phyloP scores from a whole-genome alignment of 2,329 filamentous ascomycete genomes.

The Westerdykella sp. region DNA sequence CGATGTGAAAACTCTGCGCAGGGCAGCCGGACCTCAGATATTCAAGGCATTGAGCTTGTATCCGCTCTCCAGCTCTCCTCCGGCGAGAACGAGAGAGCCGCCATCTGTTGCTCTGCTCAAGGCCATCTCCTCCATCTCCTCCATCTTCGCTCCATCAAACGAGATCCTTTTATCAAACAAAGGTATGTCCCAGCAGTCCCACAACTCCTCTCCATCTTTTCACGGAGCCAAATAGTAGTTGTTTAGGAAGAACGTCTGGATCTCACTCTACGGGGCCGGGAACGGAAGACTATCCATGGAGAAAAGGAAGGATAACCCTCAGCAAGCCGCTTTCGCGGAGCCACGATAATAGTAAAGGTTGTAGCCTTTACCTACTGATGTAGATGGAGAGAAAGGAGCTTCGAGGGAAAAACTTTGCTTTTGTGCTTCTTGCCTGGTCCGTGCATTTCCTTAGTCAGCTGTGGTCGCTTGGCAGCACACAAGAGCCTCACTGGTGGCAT shows the following conservation, averaged over 20 bases:
- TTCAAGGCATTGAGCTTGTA: no score
- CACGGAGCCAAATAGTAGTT: slow-evolving; percentile 33
- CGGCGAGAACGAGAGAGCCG: no score
- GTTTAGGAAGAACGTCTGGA: slow-evolving; percentile 36
- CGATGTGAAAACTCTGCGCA: no score
- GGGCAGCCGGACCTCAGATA: no score
- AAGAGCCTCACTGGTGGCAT: no score
- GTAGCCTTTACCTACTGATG: slow-evolving; percentile 34
- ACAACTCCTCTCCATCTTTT: slow-evolving; percentile 40
- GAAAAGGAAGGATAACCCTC: slow-evolving; percentile 33
- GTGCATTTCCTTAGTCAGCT: slow-evolving; percentile 2
- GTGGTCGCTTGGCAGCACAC: no score
- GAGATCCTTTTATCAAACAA: not conserved
- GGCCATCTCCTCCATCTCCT: not conserved
- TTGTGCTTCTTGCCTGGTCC: slow-evolving; percentile 14
- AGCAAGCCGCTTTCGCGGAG: slow-evolving; percentile 39
- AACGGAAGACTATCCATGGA: slow-evolving; percentile 39
- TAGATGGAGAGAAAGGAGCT: slow-evolving; percentile 22
- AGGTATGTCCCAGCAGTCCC: slow-evolving; percentile 37
- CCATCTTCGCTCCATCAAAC: not conserved
- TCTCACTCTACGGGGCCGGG: slow-evolving; percentile 38
- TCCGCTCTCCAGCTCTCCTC: no score
- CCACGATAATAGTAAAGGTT: slow-evolving; percentile 34
- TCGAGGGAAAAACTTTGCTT: slow-evolving; percentile 6
- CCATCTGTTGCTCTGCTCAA: not conserved